These are phyloP conservation scores for Keqinozyma sinolaborantium DNA, from an alignment of 1,139 yeast genomes.

Conservation along the genomic window DNA sequence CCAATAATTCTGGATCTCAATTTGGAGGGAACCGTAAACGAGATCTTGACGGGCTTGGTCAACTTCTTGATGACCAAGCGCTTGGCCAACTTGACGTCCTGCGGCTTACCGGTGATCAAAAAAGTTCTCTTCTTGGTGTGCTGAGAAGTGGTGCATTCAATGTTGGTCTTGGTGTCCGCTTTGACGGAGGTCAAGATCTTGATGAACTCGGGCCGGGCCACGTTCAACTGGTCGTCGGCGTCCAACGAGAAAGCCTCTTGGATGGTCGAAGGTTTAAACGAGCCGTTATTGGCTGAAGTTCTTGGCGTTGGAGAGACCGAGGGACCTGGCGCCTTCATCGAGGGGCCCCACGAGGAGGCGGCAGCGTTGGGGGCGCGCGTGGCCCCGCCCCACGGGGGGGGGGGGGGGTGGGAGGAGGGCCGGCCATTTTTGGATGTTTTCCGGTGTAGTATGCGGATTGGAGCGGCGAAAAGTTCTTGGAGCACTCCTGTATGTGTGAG, in stretches of 20 bases:
- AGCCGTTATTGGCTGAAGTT: slow-evolving; percentile 6
- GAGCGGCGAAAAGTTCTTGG: too few species aligned
- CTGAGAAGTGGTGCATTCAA: slow-evolving; percentile 82
- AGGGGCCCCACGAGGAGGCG: slow-evolving; percentile 25
- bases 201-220: slow-evolving; percentile 61
- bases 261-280: slow-evolving; percentile 37
- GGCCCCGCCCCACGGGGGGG: too few species aligned
- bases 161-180: slow-evolving; percentile 58
- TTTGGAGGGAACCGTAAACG: slow-evolving; percentile 71
- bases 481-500: too few species aligned
- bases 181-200: slow-evolving; percentile 63
- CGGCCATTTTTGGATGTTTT: too few species aligned
- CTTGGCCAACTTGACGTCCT: slow-evolving; percentile 67
- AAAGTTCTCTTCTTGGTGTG: slow-evolving; percentile 81
- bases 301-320: slow-evolving; percentile 11
- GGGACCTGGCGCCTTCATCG: slow-evolving; percentile 33
- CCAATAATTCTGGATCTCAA: slow-evolving; percentile 86
- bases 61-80: slow-evolving; percentile 73
- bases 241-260: slow-evolving; percentile 76
- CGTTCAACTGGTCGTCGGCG: slow-evolving; percentile 61
- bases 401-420: slow-evolving; percentile 14
- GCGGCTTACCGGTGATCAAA: slow-evolving; percentile 74
- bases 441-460: too few species aligned
- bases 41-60: slow-evolving; percentile 66
- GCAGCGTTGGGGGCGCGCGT: too few species aligned